Base-by-base conservation (phyloP, 1,139 yeast species). In the Eremothecium cymbalariae region DNA sequence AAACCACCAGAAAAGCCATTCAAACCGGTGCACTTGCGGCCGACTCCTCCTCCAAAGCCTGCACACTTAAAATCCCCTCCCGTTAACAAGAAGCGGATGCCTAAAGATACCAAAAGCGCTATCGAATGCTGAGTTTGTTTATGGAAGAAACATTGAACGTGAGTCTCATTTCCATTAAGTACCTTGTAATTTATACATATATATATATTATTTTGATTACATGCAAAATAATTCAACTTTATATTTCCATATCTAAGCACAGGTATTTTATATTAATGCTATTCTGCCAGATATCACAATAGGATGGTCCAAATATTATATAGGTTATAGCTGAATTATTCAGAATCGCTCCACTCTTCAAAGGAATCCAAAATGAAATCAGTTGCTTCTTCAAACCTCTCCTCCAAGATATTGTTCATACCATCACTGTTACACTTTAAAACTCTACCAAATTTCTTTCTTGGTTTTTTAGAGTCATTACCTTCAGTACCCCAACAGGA, bases 371-470 rank as follows among this genome's bases (percentile, higher is more conserved):
- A 64, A 22, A 85, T 71, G 53, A 84, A 85, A 50, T 83, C 95
- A 13, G 81, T 69, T 1, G 88, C 85, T 55, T 86, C 96, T 35
- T 82, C 86, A 47, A 83, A 82, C 51, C 86, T 67, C 55, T 85
- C 96, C 42, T 77, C 77, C 23, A 84, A 71, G 15, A 84, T 75
- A 41, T 82, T 83, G 59, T 76, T 81, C 42, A 86, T 57, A 2
- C 93, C 90, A 48, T 80, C 90, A 13, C 68, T 64, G 28, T 75
- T 74, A 9, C 90, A 72, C 49, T 78, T 75, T 36, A 86, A 61
- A 3, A 90, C 95, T 39, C 95, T 70, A 16, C 98, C 98, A 54
- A 79, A 85, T 59, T 85, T 86, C 53, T 85, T 74, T 52, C 96
- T 72, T 25, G 95, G 95, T 51, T 79, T 72, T 53, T 83, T 85